A percentile compares a stretch with the other conserved stretches of the same genome.
phyloP scores from a whole-genome alignment of 768 basidiomycete species.

The Tulasnella calospora region DNA sequence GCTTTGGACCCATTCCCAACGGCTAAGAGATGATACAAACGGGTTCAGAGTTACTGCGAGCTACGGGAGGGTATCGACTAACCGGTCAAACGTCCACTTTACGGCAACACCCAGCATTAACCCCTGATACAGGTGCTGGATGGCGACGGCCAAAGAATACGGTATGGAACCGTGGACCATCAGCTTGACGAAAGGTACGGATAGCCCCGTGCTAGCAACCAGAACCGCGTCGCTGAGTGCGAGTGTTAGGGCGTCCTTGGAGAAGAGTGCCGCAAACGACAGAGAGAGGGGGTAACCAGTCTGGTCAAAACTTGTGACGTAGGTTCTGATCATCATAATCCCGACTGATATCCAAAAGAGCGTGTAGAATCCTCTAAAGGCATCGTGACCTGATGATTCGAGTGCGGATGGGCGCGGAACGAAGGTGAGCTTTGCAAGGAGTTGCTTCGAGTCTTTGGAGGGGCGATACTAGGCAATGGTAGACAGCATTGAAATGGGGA shows the following conservation, averaged over 20 bases:
- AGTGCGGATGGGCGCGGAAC: conserved; percentile 80
- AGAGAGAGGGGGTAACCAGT: conserved; percentile 73
- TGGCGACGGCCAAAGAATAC: conserved; percentile 55
- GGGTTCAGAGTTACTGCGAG: neutral
- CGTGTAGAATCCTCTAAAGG: conserved; percentile 94
- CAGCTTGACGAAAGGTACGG: conserved; percentile 78
- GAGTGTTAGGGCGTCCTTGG: conserved; percentile 73
- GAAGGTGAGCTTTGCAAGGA: conserved; percentile 81
- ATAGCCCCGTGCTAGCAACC: conserved; percentile 59
- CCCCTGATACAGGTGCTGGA: conserved; percentile 82
- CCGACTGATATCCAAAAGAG: conserved; percentile 74
- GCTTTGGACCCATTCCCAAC: conserved; percentile 98
- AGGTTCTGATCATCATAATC: conserved; percentile 72
- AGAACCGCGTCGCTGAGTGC: conserved; percentile 81
- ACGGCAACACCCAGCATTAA: conserved; percentile 65
- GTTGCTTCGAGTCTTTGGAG: conserved; percentile 65
- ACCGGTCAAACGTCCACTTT: conserved; percentile 88
- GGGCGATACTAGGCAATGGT: conserved; percentile 37
- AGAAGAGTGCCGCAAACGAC: conserved; percentile 80
- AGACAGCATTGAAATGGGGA: neutral
- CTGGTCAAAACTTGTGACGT: conserved; percentile 69
- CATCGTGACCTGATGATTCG: conserved; percentile 71
- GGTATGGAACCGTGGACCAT: conserved; percentile 72
- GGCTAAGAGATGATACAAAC: conserved; percentile 41
- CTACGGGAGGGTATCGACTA: conserved; percentile 26